These are phyloP conservation scores for Gossypium turneri DNA, from an alignment of 345 rosid species.

Conservation along the genomic window DNA sequence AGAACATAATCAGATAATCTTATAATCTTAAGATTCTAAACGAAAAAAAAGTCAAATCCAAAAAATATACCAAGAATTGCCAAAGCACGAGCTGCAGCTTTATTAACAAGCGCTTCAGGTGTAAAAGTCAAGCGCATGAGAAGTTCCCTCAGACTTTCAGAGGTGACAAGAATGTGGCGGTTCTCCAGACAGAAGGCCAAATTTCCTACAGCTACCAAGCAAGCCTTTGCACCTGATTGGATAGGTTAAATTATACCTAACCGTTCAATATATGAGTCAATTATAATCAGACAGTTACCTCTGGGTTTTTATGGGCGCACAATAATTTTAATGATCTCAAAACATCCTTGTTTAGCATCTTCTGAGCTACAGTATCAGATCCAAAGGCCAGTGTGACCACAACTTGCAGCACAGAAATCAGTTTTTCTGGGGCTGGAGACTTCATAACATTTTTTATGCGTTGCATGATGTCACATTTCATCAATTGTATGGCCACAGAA, in stretches of 20 bases:
- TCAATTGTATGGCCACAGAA: conserved; percentile 69
- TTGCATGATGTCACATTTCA: conserved; percentile 98
- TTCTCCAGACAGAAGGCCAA: conserved; percentile 91
- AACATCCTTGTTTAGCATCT: conserved; percentile 85
- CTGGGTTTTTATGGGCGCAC: conserved; percentile 81
- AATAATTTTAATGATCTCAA: conserved; percentile 69
- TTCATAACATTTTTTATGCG: conserved; percentile 79
- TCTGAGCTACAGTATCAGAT: conserved; percentile 82
- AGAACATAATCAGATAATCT: not conserved
- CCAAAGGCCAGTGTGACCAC: conserved; percentile 77
- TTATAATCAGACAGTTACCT: conserved; percentile 43
- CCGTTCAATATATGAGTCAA: conserved; percentile 14
- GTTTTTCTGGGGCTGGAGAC: conserved; percentile 69
- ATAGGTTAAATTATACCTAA: conserved; percentile 21
- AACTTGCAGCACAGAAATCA: conserved; percentile 84
- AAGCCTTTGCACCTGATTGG: conserved; percentile 74
- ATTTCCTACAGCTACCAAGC: conserved; percentile 93
- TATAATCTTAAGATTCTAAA: not conserved
- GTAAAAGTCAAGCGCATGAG: conserved; percentile 74
- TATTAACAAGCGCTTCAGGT: conserved; percentile 76
- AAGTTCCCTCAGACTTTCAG: conserved; percentile 93
- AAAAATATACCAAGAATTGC: conserved; percentile 83
- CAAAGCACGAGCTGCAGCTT: conserved; percentile 97
- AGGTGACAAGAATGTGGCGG: conserved; percentile 73
- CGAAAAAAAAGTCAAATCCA: conserved; percentile 6